Evolutionary conservation across 768 basidiomycete species (phyloP), one percentile per base, ranked within the genome.

Genomic region (Pleurotus tuber-regium): DNA sequence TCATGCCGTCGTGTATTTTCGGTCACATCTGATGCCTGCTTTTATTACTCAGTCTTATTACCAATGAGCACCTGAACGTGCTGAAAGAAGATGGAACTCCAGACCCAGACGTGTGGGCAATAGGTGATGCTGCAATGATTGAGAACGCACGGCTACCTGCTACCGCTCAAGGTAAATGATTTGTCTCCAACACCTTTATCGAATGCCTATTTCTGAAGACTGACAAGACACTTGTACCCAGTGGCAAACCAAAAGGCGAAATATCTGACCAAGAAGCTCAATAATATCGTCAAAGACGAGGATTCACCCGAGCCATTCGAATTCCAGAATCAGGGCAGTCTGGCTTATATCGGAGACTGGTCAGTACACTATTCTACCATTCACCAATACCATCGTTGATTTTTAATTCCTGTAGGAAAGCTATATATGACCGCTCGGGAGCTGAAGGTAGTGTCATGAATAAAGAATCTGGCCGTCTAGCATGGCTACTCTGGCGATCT

Each of bases 261-360:
- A 56, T 89, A 87, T 58, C 61, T 90, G 21, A 72, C 75, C 30
- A 81, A 82, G 57, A 79, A 79, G 59, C 70, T 92, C 43, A 92
- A 91, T 66, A 77, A 66, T 55, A 69, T 85, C 31, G 78, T 73
- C 26, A 82, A 75, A 59, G 79, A 79, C 51, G 68, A 69, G 40
- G 68, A 70, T 21, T 66, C 69, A 4, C 57, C 67, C 2, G 70
- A 73, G 49, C 77, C 82, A 3, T 93, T 94, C 68, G 67, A 75
- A 54, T 92, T 90, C 68, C 74, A 79, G 33, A 86, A 87, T 59
- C 73, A 75, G 41, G 91, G 92, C 5, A 87, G 81, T 51, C 67
- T 93, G 63, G 89, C 92, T 9, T 92, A 92, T 64, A 70, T 92
- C 35, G 89, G 90, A 18, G 79, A 85, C 58, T 89, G 86, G 83